Evolutionary conservation across 2,329 filamentous ascomycete genomes (phyloP).

Genomic region (Colletotrichum simmondsii): DNA sequence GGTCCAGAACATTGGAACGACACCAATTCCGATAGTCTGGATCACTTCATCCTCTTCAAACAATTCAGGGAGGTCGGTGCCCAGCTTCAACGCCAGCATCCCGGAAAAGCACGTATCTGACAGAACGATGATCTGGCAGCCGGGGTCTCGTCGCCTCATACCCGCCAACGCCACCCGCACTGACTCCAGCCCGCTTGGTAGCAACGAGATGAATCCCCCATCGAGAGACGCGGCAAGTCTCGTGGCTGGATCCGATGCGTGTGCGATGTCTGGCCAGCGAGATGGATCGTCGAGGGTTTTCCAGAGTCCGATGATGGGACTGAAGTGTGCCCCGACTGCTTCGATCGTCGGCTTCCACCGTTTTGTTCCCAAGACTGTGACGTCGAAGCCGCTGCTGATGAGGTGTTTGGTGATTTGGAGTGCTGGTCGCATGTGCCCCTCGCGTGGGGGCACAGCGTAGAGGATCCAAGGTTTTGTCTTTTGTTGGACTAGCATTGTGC

Average conservation of each 20-base stretch:
- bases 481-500: neutral
- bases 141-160: neutral
- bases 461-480: neutral
- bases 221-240: constrained; percentile 19
- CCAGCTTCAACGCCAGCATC: neutral
- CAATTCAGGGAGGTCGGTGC: neutral
- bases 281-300: constrained; percentile 12
- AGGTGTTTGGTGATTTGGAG: constrained; percentile 15
- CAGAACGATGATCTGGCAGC: neutral
- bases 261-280: constrained; percentile 12
- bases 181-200: constrained; percentile 16
- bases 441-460: constrained; percentile 9
- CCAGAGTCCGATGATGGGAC: constrained; percentile 23
- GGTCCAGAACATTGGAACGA: constrained; percentile 17
- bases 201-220: constrained; percentile 2
- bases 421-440: constrained; percentile 25
- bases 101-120: constrained; percentile 25
- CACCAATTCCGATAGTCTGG: constrained; percentile 4
- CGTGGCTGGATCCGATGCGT: neutral
- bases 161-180: constrained; percentile 12
- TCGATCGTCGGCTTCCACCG: constrained; percentile 7
- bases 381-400: constrained; percentile 3
- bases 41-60: neutral
- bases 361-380: constrained; percentile 3
- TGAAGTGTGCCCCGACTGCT: constrained; percentile 3